A percentile compares a stretch with the other conserved stretches of the same genome.
These are phyloP conservation scores for Gossypium rotundifolium DNA, from an alignment of 345 rosid species.

Conservation along the genomic window DNA sequence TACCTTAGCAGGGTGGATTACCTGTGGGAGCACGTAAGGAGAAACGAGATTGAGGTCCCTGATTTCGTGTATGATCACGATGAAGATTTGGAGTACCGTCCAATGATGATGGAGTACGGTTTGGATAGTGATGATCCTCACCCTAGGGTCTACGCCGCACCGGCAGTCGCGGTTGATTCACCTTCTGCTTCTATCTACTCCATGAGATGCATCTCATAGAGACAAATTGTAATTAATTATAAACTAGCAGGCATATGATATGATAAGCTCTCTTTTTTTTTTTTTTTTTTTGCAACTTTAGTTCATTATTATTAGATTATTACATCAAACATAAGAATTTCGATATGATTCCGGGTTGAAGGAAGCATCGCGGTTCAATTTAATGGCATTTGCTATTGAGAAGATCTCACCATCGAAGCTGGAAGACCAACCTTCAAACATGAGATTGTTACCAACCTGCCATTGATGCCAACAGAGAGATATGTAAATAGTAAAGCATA, in stretches of 20 bases:
- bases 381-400: too few relatives aligned
- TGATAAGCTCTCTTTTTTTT: not conserved
- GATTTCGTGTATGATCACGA: slow-evolving; percentile 70
- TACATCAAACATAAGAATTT: too few relatives aligned
- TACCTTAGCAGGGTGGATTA: slow-evolving; percentile 63
- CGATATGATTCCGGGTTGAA: too few relatives aligned
- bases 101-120: slow-evolving; percentile 72
- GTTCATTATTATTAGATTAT: not conserved
- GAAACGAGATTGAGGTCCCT: slow-evolving; percentile 66
- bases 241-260: not conserved
- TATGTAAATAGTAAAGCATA: too few relatives aligned
- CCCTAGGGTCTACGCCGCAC: slow-evolving; percentile 41
- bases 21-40: slow-evolving; percentile 71
- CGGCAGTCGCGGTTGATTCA: slow-evolving; percentile 38
- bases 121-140: slow-evolving; percentile 69
- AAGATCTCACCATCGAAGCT: too few relatives aligned
- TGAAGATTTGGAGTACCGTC: slow-evolving; percentile 66
- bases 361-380: too few relatives aligned
- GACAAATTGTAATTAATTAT: not conserved
- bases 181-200: slow-evolving; percentile 47
- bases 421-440: too few relatives aligned
- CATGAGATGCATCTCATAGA: slow-evolving; percentile 57
- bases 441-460: too few relatives aligned
- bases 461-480: too few relatives aligned
- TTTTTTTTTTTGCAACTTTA: not conserved